A percentile compares a stretch with the other conserved stretches of the same genome.
These are phyloP conservation scores for Xylaria flabelliformis DNA, from an alignment of 495 filamentous ascomycete genomes.

Conservation along the genomic window DNA sequence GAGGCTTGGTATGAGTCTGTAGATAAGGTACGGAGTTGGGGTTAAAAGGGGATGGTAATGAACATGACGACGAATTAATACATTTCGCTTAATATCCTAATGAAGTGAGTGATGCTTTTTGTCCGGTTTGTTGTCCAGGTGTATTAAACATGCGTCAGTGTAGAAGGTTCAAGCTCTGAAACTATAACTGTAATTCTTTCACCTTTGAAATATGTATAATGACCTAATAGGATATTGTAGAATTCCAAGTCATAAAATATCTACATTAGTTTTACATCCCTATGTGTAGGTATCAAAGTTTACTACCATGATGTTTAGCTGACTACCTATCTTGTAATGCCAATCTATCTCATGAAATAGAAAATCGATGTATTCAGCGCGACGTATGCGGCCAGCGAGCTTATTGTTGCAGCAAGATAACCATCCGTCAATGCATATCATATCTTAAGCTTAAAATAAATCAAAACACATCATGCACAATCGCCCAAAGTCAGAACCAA, in stretches of 20 bases:
- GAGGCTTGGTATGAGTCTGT: not conserved
- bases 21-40: conserved; percentile 4
- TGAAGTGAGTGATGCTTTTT: not conserved
- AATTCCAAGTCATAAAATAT: not conserved
- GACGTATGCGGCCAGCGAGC: not conserved
- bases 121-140: not conserved
- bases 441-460: not conserved
- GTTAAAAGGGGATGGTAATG: not conserved
- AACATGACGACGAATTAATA: conserved; percentile 7
- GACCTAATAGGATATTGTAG: not conserved
- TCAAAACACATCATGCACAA: not conserved
- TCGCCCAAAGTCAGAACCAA: not conserved
- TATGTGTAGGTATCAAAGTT: not conserved
- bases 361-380: not conserved
- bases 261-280: not conserved
- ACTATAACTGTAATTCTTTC: not conserved
- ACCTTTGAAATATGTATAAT: not conserved
- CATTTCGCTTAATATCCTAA: not conserved
- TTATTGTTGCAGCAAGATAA: not conserved
- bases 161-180: not conserved
- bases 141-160: not conserved
- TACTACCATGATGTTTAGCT: not conserved
- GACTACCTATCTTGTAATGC: not conserved
- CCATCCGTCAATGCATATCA: not conserved
- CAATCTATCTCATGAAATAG: not conserved